Evolutionary conservation across 805 yeast genomes (phyloP).

Genomic region (Ogataea zsoltii): DNA sequence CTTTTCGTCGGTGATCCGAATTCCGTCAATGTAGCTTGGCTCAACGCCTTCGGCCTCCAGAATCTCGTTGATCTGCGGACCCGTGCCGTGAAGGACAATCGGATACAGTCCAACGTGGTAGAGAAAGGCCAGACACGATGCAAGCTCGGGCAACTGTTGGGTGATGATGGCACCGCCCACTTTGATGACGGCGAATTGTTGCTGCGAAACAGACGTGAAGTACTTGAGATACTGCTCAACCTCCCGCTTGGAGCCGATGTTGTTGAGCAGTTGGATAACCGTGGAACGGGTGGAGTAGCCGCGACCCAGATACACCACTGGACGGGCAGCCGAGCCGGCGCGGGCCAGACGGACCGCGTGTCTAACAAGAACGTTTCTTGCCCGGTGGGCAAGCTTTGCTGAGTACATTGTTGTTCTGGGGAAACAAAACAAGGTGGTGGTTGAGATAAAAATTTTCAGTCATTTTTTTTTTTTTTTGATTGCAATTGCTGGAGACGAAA

Average conservation of each 20-base stretch:
- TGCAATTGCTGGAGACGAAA: constrained; percentile 6
- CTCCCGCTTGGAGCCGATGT: constrained; percentile 95
- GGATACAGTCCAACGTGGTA: constrained; percentile 98
- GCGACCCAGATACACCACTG: constrained; percentile 18
- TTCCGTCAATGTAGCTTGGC: constrained; percentile 95
- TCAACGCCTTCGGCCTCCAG: constrained; percentile 93
- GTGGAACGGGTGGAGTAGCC: constrained; percentile 82
- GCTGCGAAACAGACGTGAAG: constrained; percentile 93
- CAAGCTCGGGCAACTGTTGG: constrained; percentile 88
- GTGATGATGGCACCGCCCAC: constrained; percentile 99
- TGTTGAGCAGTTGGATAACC: constrained; percentile 90
- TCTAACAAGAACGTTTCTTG: constrained; percentile 26
- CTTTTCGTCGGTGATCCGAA: constrained; percentile 89
- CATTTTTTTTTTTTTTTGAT: not conserved
- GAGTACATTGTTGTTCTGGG: no score
- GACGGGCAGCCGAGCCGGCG: no score
- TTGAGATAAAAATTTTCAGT: no score
- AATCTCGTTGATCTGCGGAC: constrained; percentile 96
- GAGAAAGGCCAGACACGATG: constrained; percentile 91
- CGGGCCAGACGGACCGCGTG: constrained; percentile 18
- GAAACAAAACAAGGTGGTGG: no score
- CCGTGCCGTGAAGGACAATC: constrained; percentile 96
- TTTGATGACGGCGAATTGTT: constrained; percentile 96
- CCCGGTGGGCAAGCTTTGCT: constrained; percentile 1
- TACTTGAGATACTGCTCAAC: constrained; percentile 97